Evolutionary conservation across 805 yeast species (phyloP).

Genomic region (Barnettozyma sp.): DNA sequence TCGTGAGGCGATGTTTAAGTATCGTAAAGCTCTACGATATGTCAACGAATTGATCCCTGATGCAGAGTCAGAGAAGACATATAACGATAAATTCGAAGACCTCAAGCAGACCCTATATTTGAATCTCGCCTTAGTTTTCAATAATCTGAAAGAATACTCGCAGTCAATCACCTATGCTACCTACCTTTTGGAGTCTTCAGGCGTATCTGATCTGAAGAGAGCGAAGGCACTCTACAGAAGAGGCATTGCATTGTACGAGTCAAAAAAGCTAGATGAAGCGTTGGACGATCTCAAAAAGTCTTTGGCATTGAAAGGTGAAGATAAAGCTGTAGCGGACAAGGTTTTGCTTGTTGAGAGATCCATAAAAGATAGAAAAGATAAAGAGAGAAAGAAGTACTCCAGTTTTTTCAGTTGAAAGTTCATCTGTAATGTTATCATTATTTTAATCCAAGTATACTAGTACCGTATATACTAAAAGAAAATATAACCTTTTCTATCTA

Average conservation of each 20-base stretch:
- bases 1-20: constrained; percentile 53
- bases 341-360: constrained; percentile 34
- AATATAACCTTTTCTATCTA: no score
- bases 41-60: constrained; percentile 71
- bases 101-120: constrained; percentile 35
- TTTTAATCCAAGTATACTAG: no score
- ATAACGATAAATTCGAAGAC: constrained; percentile 41
- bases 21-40: constrained; percentile 58
- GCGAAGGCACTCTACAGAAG: constrained; percentile 57
- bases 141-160: constrained; percentile 43
- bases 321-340: constrained; percentile 41
- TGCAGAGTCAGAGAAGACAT: constrained; percentile 48
- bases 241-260: constrained; percentile 38
- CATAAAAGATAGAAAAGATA: constrained; percentile 38
- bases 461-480: no score
- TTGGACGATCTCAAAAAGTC: constrained; percentile 41
- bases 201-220: constrained; percentile 32
- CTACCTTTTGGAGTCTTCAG: constrained; percentile 47
- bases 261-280: constrained; percentile 45
- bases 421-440: no score
- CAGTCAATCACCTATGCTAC: constrained; percentile 47
- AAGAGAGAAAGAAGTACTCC: constrained; percentile 49
- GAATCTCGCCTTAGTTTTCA: constrained; percentile 51
- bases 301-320: constrained; percentile 32
- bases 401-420: constrained; percentile 50